phyloP scores from a whole-genome alignment of 2,329 filamentous ascomycete species.

The Lecanicillium sp. region DNA sequence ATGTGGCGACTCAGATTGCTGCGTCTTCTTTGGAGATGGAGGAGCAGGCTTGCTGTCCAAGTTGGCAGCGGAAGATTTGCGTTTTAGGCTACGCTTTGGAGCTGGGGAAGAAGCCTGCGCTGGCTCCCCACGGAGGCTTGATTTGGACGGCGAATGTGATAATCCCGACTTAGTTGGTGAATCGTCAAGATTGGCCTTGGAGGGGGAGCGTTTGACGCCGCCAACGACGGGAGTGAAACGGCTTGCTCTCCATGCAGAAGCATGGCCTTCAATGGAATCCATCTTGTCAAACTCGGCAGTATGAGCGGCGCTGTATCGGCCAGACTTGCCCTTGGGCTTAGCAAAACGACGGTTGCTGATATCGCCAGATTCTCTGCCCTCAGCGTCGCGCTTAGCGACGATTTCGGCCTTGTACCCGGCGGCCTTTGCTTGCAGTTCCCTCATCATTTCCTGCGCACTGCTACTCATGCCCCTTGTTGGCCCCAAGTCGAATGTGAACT shows the following conservation, averaged over 20 bases:
- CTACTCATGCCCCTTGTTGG: conserved; percentile 45
- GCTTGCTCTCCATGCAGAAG: conserved; percentile 64
- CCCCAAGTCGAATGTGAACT: conserved; percentile 57
- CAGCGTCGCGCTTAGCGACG: conserved; percentile 49
- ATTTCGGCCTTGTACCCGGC: conserved; percentile 63
- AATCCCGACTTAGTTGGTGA: conserved; percentile 30
- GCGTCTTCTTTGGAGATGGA: conserved; percentile 18
- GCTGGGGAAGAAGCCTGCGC: conserved; percentile 21
- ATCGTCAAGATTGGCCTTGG: conserved; percentile 34
- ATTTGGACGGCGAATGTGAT: conserved; percentile 49
- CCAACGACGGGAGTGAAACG: conserved; percentile 39
- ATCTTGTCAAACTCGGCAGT: conserved; percentile 92
- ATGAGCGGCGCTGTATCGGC: conserved; percentile 78
- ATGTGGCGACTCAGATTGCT: conserved; percentile 11
- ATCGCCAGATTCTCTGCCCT: conserved; percentile 30
- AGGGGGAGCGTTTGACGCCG: conserved; percentile 31
- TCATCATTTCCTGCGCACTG: conserved; percentile 52
- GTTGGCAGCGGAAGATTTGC: conserved; percentile 22
- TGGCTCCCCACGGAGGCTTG: conserved; percentile 49
- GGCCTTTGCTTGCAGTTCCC: conserved; percentile 64
- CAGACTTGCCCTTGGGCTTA: conserved; percentile 66
- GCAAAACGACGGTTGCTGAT: conserved; percentile 60
- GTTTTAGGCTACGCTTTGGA: conserved; percentile 27
- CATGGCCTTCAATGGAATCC: conserved; percentile 86
- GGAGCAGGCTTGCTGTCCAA: conserved; percentile 17